Evolutionary conservation across 2,329 filamentous ascomycete genomes (phyloP).

Genomic region (Alternaria sp.): DNA sequence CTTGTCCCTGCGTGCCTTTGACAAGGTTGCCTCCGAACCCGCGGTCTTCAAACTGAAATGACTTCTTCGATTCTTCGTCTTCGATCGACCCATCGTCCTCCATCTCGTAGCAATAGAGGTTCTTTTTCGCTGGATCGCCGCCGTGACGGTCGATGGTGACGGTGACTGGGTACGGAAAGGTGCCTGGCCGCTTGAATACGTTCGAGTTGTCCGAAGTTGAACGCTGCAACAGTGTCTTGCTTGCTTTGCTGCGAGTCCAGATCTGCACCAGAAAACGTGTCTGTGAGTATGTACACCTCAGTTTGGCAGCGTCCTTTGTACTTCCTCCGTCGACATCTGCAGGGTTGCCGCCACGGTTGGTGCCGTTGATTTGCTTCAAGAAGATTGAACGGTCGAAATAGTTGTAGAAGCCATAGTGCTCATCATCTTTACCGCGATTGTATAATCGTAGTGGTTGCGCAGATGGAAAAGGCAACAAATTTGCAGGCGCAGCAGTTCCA

Average conservation of each 20-base stretch:
- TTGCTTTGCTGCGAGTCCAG: constrained; percentile 63
- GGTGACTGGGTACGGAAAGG: constrained; percentile 69
- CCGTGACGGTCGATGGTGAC: constrained; percentile 69
- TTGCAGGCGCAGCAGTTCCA: constrained; percentile 76
- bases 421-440: constrained; percentile 79
- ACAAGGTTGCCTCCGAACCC: constrained; percentile 61
- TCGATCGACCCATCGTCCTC: constrained; percentile 58
- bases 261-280: constrained; percentile 70
- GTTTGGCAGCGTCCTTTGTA: constrained; percentile 55
- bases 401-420: constrained; percentile 94
- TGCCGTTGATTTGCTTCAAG: constrained; percentile 69
- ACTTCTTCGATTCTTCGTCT: constrained; percentile 49
- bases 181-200: constrained; percentile 62
- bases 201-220: constrained; percentile 46
- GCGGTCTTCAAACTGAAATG: constrained; percentile 63
- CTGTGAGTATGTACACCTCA: constrained; percentile 67
- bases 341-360: constrained; percentile 50
- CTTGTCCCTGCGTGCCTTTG: constrained; percentile 59
- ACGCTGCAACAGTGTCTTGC: constrained; percentile 46
- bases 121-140: constrained; percentile 62
- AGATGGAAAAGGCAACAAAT: constrained; percentile 73
- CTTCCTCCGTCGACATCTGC: constrained; percentile 63
- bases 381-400: constrained; percentile 92
- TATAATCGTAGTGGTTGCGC: constrained; percentile 84
- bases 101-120: constrained; percentile 68